phyloP scores from a whole-genome alignment of 2,329 filamentous ascomycete species.

The Cercospora sp. region DNA sequence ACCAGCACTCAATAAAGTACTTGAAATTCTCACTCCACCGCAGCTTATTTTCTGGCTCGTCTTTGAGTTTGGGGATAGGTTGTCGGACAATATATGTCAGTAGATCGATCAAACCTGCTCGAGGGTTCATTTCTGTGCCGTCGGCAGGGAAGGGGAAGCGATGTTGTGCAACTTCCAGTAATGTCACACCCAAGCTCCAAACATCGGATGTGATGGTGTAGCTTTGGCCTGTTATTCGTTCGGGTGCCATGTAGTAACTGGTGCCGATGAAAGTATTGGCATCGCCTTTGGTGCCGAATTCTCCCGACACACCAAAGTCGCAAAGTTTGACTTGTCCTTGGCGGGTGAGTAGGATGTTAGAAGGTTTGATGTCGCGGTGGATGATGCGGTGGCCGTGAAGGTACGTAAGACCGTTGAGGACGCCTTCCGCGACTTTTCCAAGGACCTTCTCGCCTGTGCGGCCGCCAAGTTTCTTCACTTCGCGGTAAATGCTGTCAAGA shows the following conservation, averaged over 20 bases:
- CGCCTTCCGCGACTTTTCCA: constrained; percentile 93
- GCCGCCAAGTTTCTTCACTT: constrained; percentile 92
- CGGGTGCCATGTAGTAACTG: constrained; percentile 98
- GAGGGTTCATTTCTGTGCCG: constrained; percentile 90
- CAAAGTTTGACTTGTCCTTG: constrained; percentile 95
- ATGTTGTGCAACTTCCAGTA: constrained; percentile 99
- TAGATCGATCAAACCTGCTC: constrained; percentile 89
- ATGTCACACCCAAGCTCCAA: constrained; percentile 93
- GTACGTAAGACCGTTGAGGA: constrained; percentile 90
- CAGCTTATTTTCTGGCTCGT: constrained; percentile 75
- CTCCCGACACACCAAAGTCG: constrained; percentile 96
- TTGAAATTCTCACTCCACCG: constrained; percentile 98
- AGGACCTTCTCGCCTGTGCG: constrained; percentile 96
- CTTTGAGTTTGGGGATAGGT: constrained; percentile 90
- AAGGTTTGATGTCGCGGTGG: constrained; percentile 97
- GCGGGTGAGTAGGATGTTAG: constrained; percentile 91
- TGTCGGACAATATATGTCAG: constrained; percentile 97
- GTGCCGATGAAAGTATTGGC: constrained; percentile 99
- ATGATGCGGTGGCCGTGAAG: constrained; percentile 96
- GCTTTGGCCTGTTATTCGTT: constrained; percentile 93
- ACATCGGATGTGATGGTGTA: constrained; percentile 99
- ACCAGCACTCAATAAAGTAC: constrained; percentile 99
- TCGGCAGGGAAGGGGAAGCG: constrained; percentile 97
- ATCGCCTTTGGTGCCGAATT: constrained; percentile 97
- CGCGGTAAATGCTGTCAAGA: constrained; percentile 93